Conservation (phyloP, 768 basidiomycete genomes). For the Amanita exitialis region DNA sequence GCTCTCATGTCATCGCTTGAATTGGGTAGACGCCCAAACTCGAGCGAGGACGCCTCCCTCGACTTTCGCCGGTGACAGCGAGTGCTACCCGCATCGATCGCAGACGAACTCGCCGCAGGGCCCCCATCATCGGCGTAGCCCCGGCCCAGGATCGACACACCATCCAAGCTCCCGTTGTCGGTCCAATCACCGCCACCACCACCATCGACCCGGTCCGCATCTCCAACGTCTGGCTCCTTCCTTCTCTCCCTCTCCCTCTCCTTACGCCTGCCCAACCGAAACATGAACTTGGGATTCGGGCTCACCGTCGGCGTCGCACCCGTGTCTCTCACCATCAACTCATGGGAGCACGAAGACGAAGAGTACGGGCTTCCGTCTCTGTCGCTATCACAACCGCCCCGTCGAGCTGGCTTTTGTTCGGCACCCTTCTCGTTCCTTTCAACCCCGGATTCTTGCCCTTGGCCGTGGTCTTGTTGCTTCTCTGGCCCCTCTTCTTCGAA, state of each 20-base stretch:
- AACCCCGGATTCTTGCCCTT: no score
- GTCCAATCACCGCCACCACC: no score
- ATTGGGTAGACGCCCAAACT: background rate
- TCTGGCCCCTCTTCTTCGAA: no score
- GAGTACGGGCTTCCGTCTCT: conserved; percentile 4
- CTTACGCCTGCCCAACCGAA: conserved; percentile 13
- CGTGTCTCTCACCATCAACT: conserved; percentile 37
- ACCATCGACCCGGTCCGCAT: background rate
- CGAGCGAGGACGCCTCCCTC: background rate
- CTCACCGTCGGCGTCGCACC: conserved; percentile 39
- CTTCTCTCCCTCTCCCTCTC: conserved; percentile 11
- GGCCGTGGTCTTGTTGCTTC: no score
- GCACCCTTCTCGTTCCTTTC: conserved; percentile 14
- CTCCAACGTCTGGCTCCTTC: background rate
- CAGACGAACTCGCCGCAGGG: conserved; percentile 7
- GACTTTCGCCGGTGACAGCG: conserved; percentile 5
- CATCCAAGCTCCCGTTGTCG: background rate
- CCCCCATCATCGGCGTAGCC: conserved; percentile 2
- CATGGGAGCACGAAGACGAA: conserved; percentile 13
- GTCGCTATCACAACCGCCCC: background rate
- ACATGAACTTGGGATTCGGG: conserved; percentile 33
- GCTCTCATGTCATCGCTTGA: no score
- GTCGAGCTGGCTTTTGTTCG: background rate
- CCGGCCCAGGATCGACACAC: background rate
- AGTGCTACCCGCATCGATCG: conserved; percentile 6